Evolutionary conservation across 1,284 basidiomycete species (phyloP), one percentile per base, ranked within the genome.

Genomic region (Laetiporus sulphureus): DNA sequence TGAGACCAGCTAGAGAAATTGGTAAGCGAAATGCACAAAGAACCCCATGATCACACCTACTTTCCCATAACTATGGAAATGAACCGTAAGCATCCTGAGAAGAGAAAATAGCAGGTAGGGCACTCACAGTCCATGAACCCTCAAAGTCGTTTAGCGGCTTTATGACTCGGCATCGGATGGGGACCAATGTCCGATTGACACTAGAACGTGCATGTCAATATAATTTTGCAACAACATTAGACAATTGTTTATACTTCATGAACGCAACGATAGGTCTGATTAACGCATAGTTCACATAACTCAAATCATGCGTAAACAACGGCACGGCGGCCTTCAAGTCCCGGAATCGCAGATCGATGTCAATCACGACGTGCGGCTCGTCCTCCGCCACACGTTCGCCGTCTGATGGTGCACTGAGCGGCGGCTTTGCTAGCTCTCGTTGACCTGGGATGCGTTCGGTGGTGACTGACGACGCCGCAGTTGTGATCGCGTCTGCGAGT

Each of bases 181-280:
- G 93, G 2, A 97, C 79, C 49, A 97, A 65, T 0, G 94, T 97
- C 47, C 84, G 79, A 60, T 97, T 94, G 1, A 87, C 85, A 60
- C 91, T 93, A 48, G 4, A 32, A 12, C 20, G 10, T 16, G 13
- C 10, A 18, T 2, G 13, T 54, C 35, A 55, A 41, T n/a, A 38
- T 21, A 1, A 16, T 10, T 3, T 4, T 1, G 7, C 18, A 32
- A 13, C 22, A 2, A 21, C 31, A 29, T 34, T 18, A 40, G 5
- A 27, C 8, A 20, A 68, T 83, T n/a, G n/a, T n/a, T n/a, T n/a
- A 50, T 54, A 92, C 89, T 96, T 96, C 79, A 99, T 96, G 60
- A 99, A 99, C 0, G 93, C 94, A 4, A 99, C 96, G 49, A 99
- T 98, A 3, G 96, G 95, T 45, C 96, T 68, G 32, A 97, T 88